Base-by-base conservation (phyloP, 345 rosid genomes). In the Geranium rotundifolium region DNA sequence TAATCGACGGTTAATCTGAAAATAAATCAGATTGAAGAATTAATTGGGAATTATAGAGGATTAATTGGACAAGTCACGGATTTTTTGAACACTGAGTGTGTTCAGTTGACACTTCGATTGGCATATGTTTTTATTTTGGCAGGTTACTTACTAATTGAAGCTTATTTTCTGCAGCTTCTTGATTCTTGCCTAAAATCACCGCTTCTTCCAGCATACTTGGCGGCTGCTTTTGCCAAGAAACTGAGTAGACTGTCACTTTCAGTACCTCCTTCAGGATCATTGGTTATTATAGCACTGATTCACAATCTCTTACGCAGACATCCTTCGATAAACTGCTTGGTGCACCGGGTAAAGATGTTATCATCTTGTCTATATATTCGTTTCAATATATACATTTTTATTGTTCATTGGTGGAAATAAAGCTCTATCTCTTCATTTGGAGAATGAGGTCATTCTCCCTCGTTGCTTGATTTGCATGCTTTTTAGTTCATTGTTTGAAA, bases 151-250 rank as follows among this genome's bases (percentile, higher is more conserved):
- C 67, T 29, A 49, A 52, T 56, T 41, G 37, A 20, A 17, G 8
- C 61, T 62, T 12, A 19, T 74, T 67, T 62, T 64, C 29, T 79
- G 82, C 85, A 90, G 99, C 95, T 93, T 69, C 89, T 93, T 77
- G 97, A 90, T 73, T 72, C 95, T 70, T 93, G 97, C 80, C 84
- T 93, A 62, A 86, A 84, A 75, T 90, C 96, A 12, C 79, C 96
- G n/a, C 83, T 93, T 80, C 97, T 90, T 78, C 99, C 96, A 55
- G 99, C 91, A 63, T 93, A 90, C 71, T 75, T 93, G 68, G 97
- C 99, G 73, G 95, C 99, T 80, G 84, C 96, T 55, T 93, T 90
- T 77, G 80, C 85, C 15, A 93, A 90, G 83, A 90, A 84, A 75
- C 74, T 93, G 73, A 88, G 97, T 77, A 82, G 96, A 65, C 67